Percentiles rank a stretch among this genome's conserved stretches.
These are phyloP conservation scores for Saccharomycopsis olivae DNA, from an alignment of 805 yeast species.

Conservation along the genomic window DNA sequence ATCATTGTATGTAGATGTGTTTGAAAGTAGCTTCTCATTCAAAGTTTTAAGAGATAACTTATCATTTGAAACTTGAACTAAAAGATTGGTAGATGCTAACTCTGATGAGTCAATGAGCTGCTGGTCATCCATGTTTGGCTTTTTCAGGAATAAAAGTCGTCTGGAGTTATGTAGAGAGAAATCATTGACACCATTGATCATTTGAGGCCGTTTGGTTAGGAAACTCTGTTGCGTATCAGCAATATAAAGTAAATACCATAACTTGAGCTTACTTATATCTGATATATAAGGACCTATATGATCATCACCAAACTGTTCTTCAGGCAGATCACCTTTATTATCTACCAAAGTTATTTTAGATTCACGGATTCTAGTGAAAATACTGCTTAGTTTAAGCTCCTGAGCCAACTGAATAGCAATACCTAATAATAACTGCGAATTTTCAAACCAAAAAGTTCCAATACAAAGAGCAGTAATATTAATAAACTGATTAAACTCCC, in stretches of 20 bases:
- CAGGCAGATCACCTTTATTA: conserved; percentile 18
- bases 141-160: conserved; percentile 32
- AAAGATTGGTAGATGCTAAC: neutral
- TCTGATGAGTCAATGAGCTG: neutral
- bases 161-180: conserved; percentile 19
- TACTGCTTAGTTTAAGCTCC: conserved; percentile 30
- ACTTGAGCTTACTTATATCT: conserved; percentile 38
- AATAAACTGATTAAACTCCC: conserved; percentile 23
- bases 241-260: conserved; percentile 58
- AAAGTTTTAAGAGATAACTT: conserved; percentile 7
- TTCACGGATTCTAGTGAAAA: conserved; percentile 20
- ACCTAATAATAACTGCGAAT: conserved; percentile 56
- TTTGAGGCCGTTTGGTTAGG: conserved; percentile 45
- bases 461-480: conserved; percentile 53
- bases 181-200: conserved; percentile 28
- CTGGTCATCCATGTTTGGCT: conserved; percentile 6
- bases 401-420: conserved; percentile 58
- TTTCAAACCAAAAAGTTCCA: conserved; percentile 60
- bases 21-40: conserved; percentile 19
- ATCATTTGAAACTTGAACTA: neutral
- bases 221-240: conserved; percentile 62
- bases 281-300: conserved; percentile 17
- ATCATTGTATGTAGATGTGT: conserved; percentile 29
- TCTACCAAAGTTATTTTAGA: conserved; percentile 7
- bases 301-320: neutral